These are phyloP conservation scores for Myriangium duriaei DNA, from an alignment of 2,329 filamentous ascomycete species.

Conservation along the genomic window DNA sequence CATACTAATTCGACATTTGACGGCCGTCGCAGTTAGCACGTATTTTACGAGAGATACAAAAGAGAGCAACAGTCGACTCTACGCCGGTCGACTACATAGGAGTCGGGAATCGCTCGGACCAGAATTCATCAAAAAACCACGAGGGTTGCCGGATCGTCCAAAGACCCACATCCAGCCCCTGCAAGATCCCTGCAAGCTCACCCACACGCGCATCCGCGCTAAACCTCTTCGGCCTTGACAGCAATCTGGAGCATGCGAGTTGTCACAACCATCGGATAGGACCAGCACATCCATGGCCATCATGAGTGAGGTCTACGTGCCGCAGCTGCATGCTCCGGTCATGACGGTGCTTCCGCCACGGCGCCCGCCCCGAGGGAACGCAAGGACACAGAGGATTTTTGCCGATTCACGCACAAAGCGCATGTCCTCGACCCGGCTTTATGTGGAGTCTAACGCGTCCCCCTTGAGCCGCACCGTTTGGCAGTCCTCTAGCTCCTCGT, in stretches of 20 bases:
- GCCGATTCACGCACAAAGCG: slow-evolving; percentile 15
- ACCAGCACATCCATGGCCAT: background rate
- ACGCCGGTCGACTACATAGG: too few relatives aligned
- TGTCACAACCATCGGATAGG: background rate
- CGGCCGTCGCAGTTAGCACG: too few relatives aligned
- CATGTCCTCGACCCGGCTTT: slow-evolving; percentile 15
- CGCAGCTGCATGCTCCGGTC: background rate
- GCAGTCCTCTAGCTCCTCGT: slow-evolving; percentile 4
- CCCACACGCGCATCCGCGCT: too few relatives aligned
- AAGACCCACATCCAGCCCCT: background rate
- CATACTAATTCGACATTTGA: too few relatives aligned
- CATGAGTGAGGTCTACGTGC: background rate
- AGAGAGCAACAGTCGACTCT: too few relatives aligned
- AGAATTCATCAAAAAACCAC: too few relatives aligned
- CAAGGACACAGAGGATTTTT: background rate
- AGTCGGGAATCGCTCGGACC: too few relatives aligned
- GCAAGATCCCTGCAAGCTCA: background rate
- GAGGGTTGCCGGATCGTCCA: too few relatives aligned
- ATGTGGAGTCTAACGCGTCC: slow-evolving; percentile 1
- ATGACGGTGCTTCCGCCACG: background rate
- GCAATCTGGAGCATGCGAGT: background rate
- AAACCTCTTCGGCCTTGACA: background rate
- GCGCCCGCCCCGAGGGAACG: background rate
- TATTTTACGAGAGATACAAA: too few relatives aligned
- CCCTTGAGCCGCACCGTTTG: slow-evolving; percentile 8